Conservation (phyloP, 2,329 filamentous ascomycete species). For the Fusarium sp. region DNA sequence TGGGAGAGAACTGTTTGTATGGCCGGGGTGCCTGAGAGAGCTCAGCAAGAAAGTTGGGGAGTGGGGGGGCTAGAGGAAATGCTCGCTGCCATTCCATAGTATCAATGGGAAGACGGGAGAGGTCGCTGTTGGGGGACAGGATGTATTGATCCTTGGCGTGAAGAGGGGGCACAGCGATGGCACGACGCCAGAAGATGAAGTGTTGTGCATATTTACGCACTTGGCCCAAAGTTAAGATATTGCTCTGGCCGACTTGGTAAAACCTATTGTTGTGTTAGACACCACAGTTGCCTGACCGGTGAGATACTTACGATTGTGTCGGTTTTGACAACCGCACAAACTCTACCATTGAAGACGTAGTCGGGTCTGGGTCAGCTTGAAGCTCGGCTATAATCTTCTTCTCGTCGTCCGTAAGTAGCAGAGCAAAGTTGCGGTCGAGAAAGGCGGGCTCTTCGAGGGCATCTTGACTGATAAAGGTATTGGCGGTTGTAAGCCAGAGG, state of each 20-base stretch:
- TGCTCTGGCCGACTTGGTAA: conserved; percentile 76
- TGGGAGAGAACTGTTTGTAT: conserved; percentile 87
- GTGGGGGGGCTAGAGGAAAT: conserved; percentile 85
- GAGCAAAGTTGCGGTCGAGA: conserved; percentile 86
- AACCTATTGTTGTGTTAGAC: conserved; percentile 57
- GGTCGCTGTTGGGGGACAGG: conserved; percentile 88
- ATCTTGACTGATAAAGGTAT: conserved; percentile 78
- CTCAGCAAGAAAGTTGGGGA: conserved; percentile 88
- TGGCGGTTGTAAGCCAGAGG: conserved; percentile 88
- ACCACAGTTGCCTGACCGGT: not conserved
- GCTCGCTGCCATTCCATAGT: conserved; percentile 78
- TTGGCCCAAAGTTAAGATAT: conserved; percentile 80
- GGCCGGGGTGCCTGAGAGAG: conserved; percentile 84
- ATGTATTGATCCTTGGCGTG: conserved; percentile 93
- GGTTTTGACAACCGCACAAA: conserved; percentile 82
- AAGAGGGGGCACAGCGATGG: conserved; percentile 89
- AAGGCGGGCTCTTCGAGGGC: conserved; percentile 74
- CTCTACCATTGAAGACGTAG: conserved; percentile 82
- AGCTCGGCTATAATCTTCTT: conserved; percentile 79
- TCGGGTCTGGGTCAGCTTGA: conserved; percentile 79
- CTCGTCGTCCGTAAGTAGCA: conserved; percentile 87
- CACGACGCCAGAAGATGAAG: conserved; percentile 95
- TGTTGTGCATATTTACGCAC: conserved; percentile 91
- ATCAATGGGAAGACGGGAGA: conserved; percentile 76
- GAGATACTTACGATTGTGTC: conserved; percentile 67